Percentiles rank a stretch among this genome's conserved stretches.
These are phyloP conservation scores for Ustilago loliicola DNA, from an alignment of 1,284 basidiomycete species.

Conservation along the genomic window DNA sequence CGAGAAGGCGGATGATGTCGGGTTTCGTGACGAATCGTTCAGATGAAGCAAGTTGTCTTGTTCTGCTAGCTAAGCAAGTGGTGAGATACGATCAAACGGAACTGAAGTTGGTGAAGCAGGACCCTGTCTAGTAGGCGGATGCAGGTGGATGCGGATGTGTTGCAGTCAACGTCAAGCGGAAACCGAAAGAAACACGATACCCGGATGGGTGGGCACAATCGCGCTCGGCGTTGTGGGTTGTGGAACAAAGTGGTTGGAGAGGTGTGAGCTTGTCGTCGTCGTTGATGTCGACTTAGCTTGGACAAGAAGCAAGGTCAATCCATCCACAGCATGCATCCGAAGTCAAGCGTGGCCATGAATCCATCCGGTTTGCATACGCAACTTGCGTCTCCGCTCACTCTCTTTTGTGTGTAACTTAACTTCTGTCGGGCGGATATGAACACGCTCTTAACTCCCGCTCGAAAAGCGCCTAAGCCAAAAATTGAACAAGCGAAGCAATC, in stretches of 20 bases:
- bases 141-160: constrained; percentile 8
- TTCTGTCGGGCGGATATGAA: constrained; percentile 7
- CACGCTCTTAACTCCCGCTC: not conserved
- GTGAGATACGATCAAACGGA: not conserved
- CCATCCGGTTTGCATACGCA: constrained; percentile 18
- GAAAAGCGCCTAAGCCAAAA: constrained; percentile 2
- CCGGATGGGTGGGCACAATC: not conserved
- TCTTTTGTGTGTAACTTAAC: constrained; percentile 7
- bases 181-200: constrained; percentile 2
- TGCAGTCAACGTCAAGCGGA: not conserved
- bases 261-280: constrained; percentile 2
- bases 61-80: not conserved
- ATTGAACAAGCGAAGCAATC: not conserved
- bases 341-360: constrained; percentile 9
- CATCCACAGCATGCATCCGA: constrained; percentile 13
- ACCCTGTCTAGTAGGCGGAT: not conserved
- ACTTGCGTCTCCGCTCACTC: constrained; percentile 9
- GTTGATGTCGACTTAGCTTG: constrained; percentile 7
- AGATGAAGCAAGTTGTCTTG: constrained; percentile 12
- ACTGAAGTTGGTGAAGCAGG: not conserved
- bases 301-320: constrained; percentile 9
- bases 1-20: not conserved
- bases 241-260: not conserved
- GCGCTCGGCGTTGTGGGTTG: not conserved
- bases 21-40: not conserved